Evolutionary conservation across 805 yeast genomes (phyloP).

Genomic region (Pichia nanzhaoensis): DNA sequence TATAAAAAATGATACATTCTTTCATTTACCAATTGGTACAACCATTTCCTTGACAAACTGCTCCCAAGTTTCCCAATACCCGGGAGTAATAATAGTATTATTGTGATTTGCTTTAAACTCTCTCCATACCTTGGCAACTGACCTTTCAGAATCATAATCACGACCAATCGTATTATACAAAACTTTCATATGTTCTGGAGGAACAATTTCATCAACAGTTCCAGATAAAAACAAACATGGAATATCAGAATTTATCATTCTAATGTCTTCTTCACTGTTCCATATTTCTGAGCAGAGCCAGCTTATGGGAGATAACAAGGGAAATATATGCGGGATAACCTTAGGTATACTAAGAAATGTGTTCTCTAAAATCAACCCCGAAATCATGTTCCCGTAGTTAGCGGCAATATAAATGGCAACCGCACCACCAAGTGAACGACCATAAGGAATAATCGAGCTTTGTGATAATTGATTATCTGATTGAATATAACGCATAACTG

Average conservation of each 20-base stretch:
- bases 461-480: conserved; percentile 46
- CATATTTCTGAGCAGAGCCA: conserved; percentile 71
- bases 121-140: conserved; percentile 44
- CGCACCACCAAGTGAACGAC: conserved; percentile 93
- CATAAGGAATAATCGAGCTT: conserved; percentile 63
- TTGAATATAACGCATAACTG: conserved; percentile 54
- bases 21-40: conserved; percentile 28
- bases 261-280: conserved; percentile 65
- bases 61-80: conserved; percentile 68
- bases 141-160: conserved; percentile 36
- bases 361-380: conserved; percentile 75
- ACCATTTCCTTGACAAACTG: conserved; percentile 44
- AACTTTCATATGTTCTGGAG: conserved; percentile 71
- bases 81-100: conserved; percentile 68
- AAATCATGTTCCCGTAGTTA: conserved; percentile 36
- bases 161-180: conserved; percentile 32
- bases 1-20: no score
- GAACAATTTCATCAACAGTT: conserved; percentile 79
- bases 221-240: conserved; percentile 74
- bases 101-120: conserved; percentile 69
- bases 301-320: conserved; percentile 42
- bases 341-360: conserved; percentile 74
- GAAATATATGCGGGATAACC: conserved; percentile 68
- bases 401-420: conserved; percentile 80
- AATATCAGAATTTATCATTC: conserved; percentile 40